Evolutionary conservation across 202 grass and related monocot species (phyloP).

Genomic region (Schoenoplectus tabernaemontani): DNA sequence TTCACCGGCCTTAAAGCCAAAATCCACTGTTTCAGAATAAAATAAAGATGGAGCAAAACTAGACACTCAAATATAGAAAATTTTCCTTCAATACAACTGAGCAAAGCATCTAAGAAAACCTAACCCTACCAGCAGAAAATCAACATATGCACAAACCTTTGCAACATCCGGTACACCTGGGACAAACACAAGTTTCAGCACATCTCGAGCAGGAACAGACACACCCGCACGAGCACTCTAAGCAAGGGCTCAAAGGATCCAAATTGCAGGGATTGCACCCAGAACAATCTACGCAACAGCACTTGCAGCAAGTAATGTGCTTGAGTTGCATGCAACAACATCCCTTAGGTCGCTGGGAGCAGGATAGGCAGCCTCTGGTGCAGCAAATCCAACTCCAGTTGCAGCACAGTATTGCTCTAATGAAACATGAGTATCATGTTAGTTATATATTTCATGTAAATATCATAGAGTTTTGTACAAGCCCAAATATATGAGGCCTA

Average conservation of each 20-base stretch:
- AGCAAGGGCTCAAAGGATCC: slow-evolving; percentile 19
- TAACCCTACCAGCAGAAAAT: not conserved
- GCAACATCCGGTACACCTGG: slow-evolving; percentile 18
- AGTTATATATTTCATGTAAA: not conserved
- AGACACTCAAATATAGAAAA: not conserved
- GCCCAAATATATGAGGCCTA: not conserved
- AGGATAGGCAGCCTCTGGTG: slow-evolving; percentile 30
- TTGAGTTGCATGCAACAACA: slow-evolving; percentile 6
- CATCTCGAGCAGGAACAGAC: slow-evolving; percentile 43
- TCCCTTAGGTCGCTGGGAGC: slow-evolving; percentile 21
- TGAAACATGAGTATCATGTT: not conserved
- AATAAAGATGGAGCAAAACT: not conserved
- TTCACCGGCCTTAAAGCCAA: not conserved
- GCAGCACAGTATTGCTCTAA: slow-evolving; percentile 49
- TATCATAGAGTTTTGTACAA: not conserved
- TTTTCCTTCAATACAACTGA: not conserved
- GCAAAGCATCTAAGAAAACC: not conserved
- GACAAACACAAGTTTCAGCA: slow-evolving; percentile 16
- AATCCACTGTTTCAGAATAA: not conserved
- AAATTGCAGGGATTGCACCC: slow-evolving; percentile 11
- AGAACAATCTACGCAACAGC: slow-evolving; percentile 10
- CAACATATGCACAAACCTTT: not conserved
- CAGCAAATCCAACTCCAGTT: slow-evolving; percentile 64
- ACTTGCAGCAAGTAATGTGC: slow-evolving; percentile 20
- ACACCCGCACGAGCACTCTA: slow-evolving; percentile 39